Base-by-base conservation (phyloP, 441 rosid genomes). In the Croton setiger region DNA sequence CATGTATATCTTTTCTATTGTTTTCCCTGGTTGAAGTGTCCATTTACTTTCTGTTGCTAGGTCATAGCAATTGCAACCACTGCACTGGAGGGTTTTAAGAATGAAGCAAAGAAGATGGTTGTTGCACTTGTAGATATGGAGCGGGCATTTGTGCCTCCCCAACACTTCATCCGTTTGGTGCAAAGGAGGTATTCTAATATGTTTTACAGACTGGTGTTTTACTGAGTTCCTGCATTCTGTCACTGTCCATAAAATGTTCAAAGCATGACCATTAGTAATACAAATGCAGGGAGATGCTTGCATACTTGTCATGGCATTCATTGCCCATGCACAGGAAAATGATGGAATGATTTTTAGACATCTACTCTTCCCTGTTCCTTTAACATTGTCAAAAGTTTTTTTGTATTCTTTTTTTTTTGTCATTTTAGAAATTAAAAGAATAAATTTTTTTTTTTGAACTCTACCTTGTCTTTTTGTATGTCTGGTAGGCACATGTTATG, bases 51-150 rank as follows among this genome's bases (percentile, higher is more conserved):
- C 5, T 55, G 33, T 56, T 18, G n/a, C 44, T 15, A 93, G 97
- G 89, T 93, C 63, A 83, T 93, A 64, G 91, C 88, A 67, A 87
- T 91, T 80, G 98, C 97, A 66, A 87, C 80, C 77, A 67, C 84
- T 70, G 98, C 97, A 45, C 85, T 93, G 27, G 98, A 93, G 68
- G 86, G 74, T 60, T 93, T 93, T 78, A 93, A 91, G 81, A 85
- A 68, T 79, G 97, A 93, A 75, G 88, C 98, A 56, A 91, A 80
- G 72, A 91, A 85, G 81, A 93, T 93, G 98, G 98, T 93, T 21
- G 83, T 91, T 79, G 98, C 98, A 45, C 77, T 93, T 54, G 97
- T 93, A 74, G 98, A 93, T 75, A 93, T 93, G 98, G 98, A 93
- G 75, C 93, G 98, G 63, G 97, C 86, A 27, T 93, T 91, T 81